phyloP scores from a whole-genome alignment of 768 basidiomycete genomes.

The Lactifluus pinguis region DNA sequence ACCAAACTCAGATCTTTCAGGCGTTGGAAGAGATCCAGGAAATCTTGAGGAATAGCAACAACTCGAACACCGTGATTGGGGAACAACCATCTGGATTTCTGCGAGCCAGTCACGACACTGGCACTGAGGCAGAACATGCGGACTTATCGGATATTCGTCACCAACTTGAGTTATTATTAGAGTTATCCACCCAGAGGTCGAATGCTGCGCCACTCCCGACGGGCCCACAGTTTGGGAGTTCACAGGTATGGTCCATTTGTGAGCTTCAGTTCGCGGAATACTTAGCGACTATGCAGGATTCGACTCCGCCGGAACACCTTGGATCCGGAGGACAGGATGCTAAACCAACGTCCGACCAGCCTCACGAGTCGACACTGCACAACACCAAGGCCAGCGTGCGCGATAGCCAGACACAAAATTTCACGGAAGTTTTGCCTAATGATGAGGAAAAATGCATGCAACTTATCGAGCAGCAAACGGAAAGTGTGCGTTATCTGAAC shows the following conservation, averaged over 20 bases:
- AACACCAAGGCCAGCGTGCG: not conserved
- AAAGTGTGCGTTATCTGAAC: slow-evolving; percentile 69
- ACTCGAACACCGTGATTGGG: not conserved
- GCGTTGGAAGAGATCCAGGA: slow-evolving; percentile 31
- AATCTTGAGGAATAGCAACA: slow-evolving; percentile 30
- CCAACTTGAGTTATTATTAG: slow-evolving; percentile 33
- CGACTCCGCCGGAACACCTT: not conserved
- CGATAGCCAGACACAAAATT: slow-evolving; percentile 31
- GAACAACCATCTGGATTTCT: slow-evolving; percentile 21
- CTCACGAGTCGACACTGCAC: not conserved
- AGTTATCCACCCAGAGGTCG: slow-evolving; percentile 16
- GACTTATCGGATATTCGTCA: slow-evolving; percentile 27
- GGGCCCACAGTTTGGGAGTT: not conserved
- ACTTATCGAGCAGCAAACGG: slow-evolving; percentile 57
- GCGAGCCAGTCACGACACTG: slow-evolving; percentile 9
- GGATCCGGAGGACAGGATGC: not conserved
- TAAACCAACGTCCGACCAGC: not conserved
- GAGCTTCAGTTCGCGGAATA: not conserved
- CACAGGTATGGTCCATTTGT: not conserved
- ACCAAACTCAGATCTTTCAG: slow-evolving; percentile 1
- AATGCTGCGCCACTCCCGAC: not conserved
- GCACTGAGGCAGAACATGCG: slow-evolving; percentile 1
- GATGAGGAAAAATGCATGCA: slow-evolving; percentile 40
- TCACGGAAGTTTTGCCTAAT: slow-evolving; percentile 40
- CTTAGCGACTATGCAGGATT: not conserved